Evolutionary conservation across 805 yeast species (phyloP), one percentile per base, ranked within the genome.

Genomic region (Scheffersomyces ergatensis): DNA sequence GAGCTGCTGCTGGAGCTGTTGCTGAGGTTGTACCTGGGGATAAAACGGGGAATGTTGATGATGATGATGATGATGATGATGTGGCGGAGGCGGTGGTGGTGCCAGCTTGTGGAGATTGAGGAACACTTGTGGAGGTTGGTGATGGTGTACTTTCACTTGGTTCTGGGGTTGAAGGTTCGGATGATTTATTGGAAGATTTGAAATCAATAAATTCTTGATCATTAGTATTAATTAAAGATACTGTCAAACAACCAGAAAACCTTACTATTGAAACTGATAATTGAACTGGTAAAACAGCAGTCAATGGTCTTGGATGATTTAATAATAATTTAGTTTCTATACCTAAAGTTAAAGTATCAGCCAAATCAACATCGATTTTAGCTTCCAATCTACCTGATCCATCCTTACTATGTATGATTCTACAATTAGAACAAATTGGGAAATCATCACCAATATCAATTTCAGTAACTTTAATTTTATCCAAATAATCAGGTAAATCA

Each of bases 391-490:
- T 63, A 14, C 81, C 69, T 16, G 77, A 70, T 1, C 68, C 68
- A 42, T 75, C 79, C 17, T 76, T 75, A 40, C 77, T 74, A 45
- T 80, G 81, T 46, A 73, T 74, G 29, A 93, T 86, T 37, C 95
- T 75, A 62, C 99, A 93, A 56, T 93, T 93, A 42, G 96, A 86
- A 58, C 93, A 87, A 38, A 93, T 87, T 3, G 99, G 99, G 58
- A 83, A 93, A 61, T 90, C 97, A 57, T 89, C 87, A 25, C 99
- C 99, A 42, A 93, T 83, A 53, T 89, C 92, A 19, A 93, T 80
- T 54, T 92, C 97, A 1, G 90, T 85, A 36, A 93, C 79, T 45
- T 76, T 77, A 31, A 93, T 82, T 18, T 77, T 75, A 56, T 84
- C 97, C 36, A 93, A 60, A 59, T 83, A 92, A 40, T 84, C 90